A percentile compares a stretch with the other conserved stretches of the same genome.
These are phyloP conservation scores for Angomonas deanei DNA, from an alignment of 208 protist genomes.

Conservation along the genomic window DNA sequence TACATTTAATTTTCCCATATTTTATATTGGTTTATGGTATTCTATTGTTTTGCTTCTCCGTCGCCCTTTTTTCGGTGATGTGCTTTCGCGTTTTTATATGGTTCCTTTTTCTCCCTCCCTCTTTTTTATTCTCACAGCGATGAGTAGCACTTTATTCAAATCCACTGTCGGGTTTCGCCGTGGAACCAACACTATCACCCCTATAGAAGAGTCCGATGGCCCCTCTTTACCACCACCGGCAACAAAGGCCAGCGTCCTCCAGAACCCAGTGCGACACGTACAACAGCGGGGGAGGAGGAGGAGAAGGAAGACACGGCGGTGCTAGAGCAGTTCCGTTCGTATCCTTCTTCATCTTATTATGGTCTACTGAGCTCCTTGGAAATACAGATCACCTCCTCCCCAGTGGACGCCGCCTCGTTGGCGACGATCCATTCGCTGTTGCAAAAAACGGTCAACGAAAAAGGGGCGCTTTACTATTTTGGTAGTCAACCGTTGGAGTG, in stretches of 20 bases:
- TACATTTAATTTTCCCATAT: neutral
- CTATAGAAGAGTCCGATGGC: neutral
- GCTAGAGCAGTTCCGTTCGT: constrained; percentile 1
- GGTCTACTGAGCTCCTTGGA: constrained; percentile 30
- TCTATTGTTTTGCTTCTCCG: neutral
- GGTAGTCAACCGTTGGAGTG: constrained; percentile 11
- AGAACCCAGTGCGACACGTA: too few species aligned
- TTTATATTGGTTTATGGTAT: neutral
- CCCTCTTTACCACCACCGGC: neutral
- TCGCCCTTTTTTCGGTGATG: neutral
- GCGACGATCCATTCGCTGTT: constrained; percentile 18
- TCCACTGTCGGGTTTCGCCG: neutral
- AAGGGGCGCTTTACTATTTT: constrained; percentile 34
- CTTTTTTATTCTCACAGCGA: neutral
- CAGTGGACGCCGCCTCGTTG: neutral
- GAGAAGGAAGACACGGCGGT: too few species aligned
- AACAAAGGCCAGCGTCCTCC: neutral
- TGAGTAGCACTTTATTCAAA: neutral
- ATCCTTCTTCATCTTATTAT: constrained; percentile 52
- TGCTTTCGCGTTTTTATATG: neutral
- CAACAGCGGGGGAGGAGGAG: neutral
- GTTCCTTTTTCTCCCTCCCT: neutral
- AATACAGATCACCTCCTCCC: constrained; percentile 17
- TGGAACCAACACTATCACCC: neutral
- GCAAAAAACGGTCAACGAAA: constrained; percentile 2